Percentiles rank a stretch among this genome's conserved stretches.
Conservation (phyloP, 129 eudicot species). For the Escallonia herrerae region DNA sequence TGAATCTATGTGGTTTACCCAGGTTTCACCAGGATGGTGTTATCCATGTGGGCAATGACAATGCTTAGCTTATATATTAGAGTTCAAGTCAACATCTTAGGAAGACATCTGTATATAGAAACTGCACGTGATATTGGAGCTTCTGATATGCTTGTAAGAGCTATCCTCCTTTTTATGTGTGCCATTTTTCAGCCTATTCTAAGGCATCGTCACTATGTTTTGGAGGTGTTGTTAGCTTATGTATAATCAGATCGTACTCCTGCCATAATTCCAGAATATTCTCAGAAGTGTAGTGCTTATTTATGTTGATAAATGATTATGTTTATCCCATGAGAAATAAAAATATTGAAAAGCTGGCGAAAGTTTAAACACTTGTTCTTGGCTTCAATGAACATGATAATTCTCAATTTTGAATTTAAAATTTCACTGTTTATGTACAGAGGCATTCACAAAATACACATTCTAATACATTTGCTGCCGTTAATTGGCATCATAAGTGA, state of each 20-base stretch:
- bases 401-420: no score
- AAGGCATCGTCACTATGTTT: no score
- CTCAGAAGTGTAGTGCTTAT: background rate
- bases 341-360: no score
- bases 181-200: no score
- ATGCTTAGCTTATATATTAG: conserved; percentile 79
- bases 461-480: background rate
- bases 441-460: background rate
- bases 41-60: conserved; percentile 88
- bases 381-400: no score
- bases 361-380: no score
- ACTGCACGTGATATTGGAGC: conserved; percentile 77
- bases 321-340: no score
- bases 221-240: background rate
- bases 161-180: background rate
- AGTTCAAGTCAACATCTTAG: conserved; percentile 93
- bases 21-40: conserved; percentile 88
- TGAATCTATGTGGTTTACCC: conserved; percentile 14
- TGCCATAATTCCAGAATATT: background rate
- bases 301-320: background rate
- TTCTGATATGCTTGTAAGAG: conserved; percentile 64
- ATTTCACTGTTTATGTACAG: background rate
- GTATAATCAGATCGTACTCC: background rate
- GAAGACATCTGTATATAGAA: conserved; percentile 94
- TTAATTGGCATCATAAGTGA: no score